A percentile compares a stretch with the other conserved stretches of the same genome.
These are phyloP conservation scores for Colletotrichum sp. DNA, from an alignment of 2,329 filamentous ascomycete species.

Conservation along the genomic window DNA sequence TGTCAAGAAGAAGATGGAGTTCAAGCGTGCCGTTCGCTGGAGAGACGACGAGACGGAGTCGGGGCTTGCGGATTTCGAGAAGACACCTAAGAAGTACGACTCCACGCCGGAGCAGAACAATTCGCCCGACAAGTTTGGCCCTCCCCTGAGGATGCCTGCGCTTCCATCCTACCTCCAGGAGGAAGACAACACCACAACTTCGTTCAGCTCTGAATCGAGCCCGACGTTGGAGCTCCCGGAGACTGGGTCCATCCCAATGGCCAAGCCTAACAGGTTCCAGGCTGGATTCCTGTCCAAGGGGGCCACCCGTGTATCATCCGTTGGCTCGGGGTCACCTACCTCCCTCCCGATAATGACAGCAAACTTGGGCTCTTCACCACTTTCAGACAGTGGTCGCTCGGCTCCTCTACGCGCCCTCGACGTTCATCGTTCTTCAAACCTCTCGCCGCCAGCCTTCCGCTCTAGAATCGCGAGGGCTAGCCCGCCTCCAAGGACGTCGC, in stretches of 20 bases:
- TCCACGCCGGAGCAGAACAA: slow-evolving; percentile 55
- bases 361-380: slow-evolving; percentile 55
- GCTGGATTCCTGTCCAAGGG: slow-evolving; percentile 79
- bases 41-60: slow-evolving; percentile 85
- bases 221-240: slow-evolving; percentile 63
- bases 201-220: slow-evolving; percentile 58
- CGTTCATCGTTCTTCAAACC: slow-evolving; percentile 53
- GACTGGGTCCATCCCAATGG: slow-evolving; percentile 35
- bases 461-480: slow-evolving; percentile 33
- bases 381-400: slow-evolving; percentile 51
- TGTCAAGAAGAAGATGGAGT: slow-evolving; percentile 74
- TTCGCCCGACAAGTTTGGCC: slow-evolving; percentile 50
- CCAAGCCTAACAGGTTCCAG: slow-evolving; percentile 80
- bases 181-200: slow-evolving; percentile 48
- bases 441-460: slow-evolving; percentile 46
- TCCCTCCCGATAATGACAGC: slow-evolving; percentile 62
- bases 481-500: slow-evolving; percentile 35
- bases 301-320: slow-evolving; percentile 38
- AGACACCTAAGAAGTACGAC: slow-evolving; percentile 76
- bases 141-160: slow-evolving; percentile 30
- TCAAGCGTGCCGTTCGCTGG: slow-evolving; percentile 86
- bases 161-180: slow-evolving; percentile 55
- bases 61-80: slow-evolving; percentile 88
- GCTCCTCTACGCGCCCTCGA: slow-evolving; percentile 57
- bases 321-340: slow-evolving; percentile 64